Evolutionary conservation across 2,329 filamentous ascomycete genomes (phyloP).

Genomic region (Plenodomus lindquistii): DNA sequence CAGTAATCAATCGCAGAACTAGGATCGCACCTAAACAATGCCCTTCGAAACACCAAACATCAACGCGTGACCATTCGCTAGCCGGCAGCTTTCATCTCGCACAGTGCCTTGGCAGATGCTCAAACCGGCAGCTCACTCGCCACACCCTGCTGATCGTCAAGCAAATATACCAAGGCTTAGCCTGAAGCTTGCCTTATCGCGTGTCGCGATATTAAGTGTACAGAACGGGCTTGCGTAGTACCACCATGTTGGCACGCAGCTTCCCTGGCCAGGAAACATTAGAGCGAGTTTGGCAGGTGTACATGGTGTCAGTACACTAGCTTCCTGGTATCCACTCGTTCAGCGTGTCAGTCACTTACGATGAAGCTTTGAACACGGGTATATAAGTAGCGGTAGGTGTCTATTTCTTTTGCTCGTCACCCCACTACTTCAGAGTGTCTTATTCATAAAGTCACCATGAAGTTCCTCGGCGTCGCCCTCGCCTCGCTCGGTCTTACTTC

Average conservation of each 20-base stretch:
- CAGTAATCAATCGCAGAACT: conserved; percentile 7
- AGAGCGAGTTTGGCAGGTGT: conserved; percentile 35
- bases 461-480: conserved; percentile 33
- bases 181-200: conserved; percentile 18
- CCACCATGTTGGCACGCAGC: conserved; percentile 18
- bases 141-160: conserved; percentile 16
- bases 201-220: conserved; percentile 30
- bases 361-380: background rate
- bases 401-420: background rate
- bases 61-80: conserved; percentile 5
- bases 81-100: conserved; percentile 2
- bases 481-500: conserved; percentile 38
- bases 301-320: conserved; percentile 1
- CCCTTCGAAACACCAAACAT: conserved; percentile 5
- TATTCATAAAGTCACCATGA: conserved; percentile 27
- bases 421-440: conserved; percentile 6
- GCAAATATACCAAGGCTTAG: conserved; percentile 12
- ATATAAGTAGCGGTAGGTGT: background rate
- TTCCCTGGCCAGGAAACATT: conserved; percentile 27
- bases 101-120: conserved; percentile 9
- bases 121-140: conserved; percentile 16
- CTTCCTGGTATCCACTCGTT: background rate
- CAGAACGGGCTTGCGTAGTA: conserved; percentile 7
- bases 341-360: background rate
- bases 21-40: background rate